Base-by-base conservation (phyloP, 1,284 basidiomycete genomes). In the Microbotryum silenes-acaulis region DNA sequence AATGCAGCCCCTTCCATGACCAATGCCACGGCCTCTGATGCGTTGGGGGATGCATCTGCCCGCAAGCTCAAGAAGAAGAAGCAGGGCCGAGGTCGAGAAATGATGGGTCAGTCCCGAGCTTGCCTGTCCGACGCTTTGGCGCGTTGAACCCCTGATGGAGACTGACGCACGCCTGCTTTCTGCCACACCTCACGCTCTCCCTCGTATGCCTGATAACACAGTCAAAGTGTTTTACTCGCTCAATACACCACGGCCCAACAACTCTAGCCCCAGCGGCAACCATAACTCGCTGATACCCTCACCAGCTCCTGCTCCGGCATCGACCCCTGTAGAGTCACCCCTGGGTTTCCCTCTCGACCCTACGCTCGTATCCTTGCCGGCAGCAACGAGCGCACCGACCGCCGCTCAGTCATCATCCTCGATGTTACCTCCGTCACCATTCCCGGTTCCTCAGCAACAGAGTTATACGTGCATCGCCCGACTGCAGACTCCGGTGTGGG, bases 141-240 rank as follows among this genome's bases (percentile, higher is more conserved):
- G 37, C 37, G 37, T 42, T 42, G 14, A 42, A 42, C 37, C 37
- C 37, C 37, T 42, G 37, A 42, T 10, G 14, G 16, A 42, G 14
- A 42, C 37, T 42, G 16, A 42, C 37, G 37, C 37, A 4, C 37
- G 37, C 37, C 12, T 18, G 37, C 37, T 12, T 10, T 14, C 37
- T 37, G 1, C 14, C 37, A 9, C 37, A 16, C 37, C 37, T 42
- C 16, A 18, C 37, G 37, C 37, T 42, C 16, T 42, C 37, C 37
- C 37, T 42, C 37, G 37, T 12, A 16, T 42, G 37, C 37, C 37
- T 18, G 16, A 16, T 14, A 18, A 42, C 25, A 23, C 63, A 69
- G 67, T 69, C 65, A 69, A 69, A 59, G 57, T 69, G 45, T 69
- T 64, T 56, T 69, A 69, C 57, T 51, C 67, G 6, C 65, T 69